Conservation (phyloP, 441 rosid genomes). For the Bruguiera hainesii region DNA sequence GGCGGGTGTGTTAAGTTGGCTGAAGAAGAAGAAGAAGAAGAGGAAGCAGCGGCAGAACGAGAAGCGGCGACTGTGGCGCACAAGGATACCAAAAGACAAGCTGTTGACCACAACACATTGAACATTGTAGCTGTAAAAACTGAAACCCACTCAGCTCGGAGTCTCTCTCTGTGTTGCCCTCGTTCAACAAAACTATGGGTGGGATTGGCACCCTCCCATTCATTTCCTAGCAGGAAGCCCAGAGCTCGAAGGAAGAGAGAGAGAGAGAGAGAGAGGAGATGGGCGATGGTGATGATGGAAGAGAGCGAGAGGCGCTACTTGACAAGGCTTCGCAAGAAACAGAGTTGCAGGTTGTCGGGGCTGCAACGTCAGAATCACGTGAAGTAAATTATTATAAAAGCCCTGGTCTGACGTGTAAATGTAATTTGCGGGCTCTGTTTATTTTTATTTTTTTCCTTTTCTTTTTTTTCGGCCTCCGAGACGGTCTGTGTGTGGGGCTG, state of each 20-base stretch:
- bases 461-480: too few relatives aligned
- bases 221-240: too few relatives aligned
- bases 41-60: not conserved
- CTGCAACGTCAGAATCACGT: constrained; percentile 60
- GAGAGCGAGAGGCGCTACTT: constrained; percentile 23
- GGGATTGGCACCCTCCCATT: too few relatives aligned
- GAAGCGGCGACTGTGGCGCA: constrained; percentile 2
- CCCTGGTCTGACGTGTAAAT: not conserved
- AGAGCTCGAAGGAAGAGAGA: not conserved
- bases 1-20: constrained; percentile 25
- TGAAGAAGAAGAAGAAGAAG: constrained; percentile 13
- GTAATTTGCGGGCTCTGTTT: too few relatives aligned
- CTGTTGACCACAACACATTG: constrained; percentile 19
- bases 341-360: constrained; percentile 42
- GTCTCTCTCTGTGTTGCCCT: not conserved
- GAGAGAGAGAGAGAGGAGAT: not conserved
- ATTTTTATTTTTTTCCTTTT: too few relatives aligned
- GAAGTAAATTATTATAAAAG: constrained; percentile 26
- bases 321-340: constrained; percentile 47
- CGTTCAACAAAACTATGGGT: too few relatives aligned
- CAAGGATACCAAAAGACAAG: constrained; percentile 21
- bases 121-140: constrained; percentile 11
- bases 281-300: constrained; percentile 21
- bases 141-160: not conserved
- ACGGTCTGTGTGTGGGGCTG: too few relatives aligned